These are phyloP conservation scores for Phoma herbarum DNA, from an alignment of 2,329 filamentous ascomycete genomes.

Conservation along the genomic window DNA sequence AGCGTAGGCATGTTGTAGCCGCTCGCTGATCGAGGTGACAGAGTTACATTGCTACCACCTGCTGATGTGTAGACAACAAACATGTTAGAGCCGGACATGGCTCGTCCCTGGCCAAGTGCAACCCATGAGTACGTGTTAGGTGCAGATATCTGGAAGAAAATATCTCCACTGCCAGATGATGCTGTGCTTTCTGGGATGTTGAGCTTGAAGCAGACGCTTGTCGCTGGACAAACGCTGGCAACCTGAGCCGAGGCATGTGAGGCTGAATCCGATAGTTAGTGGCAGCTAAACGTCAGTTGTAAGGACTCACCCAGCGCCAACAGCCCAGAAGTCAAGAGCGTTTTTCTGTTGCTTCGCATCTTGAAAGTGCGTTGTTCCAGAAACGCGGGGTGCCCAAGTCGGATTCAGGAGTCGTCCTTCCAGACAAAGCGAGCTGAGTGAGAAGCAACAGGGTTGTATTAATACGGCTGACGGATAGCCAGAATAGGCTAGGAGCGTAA, in stretches of 20 bases:
- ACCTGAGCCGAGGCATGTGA: slow-evolving; percentile 43
- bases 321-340: slow-evolving; percentile 30
- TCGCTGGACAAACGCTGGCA: slow-evolving; percentile 38
- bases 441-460: slow-evolving; percentile 16
- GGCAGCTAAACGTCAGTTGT: neutral
- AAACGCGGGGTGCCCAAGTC: neutral
- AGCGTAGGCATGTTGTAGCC: slow-evolving; percentile 56
- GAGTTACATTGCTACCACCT: slow-evolving; percentile 63
- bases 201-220: slow-evolving; percentile 58
- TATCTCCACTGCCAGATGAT: slow-evolving; percentile 61
- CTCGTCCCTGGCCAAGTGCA: slow-evolving; percentile 63
- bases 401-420: neutral
- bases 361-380: slow-evolving; percentile 7
- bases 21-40: slow-evolving; percentile 61
- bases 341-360: slow-evolving; percentile 26
- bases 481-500: slow-evolving; percentile 6
- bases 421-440: slow-evolving; percentile 16
- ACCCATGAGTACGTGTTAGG: slow-evolving; percentile 64
- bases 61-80: slow-evolving; percentile 66
- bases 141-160: slow-evolving; percentile 66
- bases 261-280: slow-evolving; percentile 34
- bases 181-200: slow-evolving; percentile 64
- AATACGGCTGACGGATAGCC: slow-evolving; percentile 17
- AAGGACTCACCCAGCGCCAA: slow-evolving; percentile 38
- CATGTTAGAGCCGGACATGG: slow-evolving; percentile 66